A percentile compares a stretch with the other conserved stretches of the same genome.
These are phyloP conservation scores for Phyllachora maydis DNA, from an alignment of 2,329 filamentous ascomycete genomes.

Conservation along the genomic window DNA sequence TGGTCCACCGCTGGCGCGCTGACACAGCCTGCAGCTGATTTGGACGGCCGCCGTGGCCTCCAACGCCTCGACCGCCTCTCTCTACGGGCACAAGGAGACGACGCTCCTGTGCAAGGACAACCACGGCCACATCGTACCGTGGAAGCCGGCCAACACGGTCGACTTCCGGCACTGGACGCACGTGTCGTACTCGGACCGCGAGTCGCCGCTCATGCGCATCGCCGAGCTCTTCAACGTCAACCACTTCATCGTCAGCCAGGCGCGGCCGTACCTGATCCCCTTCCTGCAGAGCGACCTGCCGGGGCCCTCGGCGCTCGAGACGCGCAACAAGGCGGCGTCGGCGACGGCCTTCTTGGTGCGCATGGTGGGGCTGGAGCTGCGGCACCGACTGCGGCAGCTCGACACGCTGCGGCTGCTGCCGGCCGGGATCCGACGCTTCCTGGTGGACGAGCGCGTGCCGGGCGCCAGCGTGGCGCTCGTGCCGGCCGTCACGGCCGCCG, in stretches of 20 bases:
- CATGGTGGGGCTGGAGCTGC: constrained; percentile 54
- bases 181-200: constrained; percentile 42
- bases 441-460: constrained; percentile 67
- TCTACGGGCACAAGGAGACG: constrained; percentile 42
- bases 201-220: constrained; percentile 45
- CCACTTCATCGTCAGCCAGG: constrained; percentile 88
- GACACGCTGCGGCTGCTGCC: constrained; percentile 60
- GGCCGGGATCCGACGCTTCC: constrained; percentile 45
- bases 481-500: constrained; percentile 50
- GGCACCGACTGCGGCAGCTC: constrained; percentile 63
- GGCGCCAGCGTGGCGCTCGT: constrained; percentile 65
- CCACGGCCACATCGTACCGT: constrained; percentile 50
- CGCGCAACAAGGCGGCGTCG: constrained; percentile 34
- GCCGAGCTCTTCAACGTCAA: constrained; percentile 81
- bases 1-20: not conserved
- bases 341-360: constrained; percentile 38
- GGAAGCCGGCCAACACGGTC: constrained; percentile 40
- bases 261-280: constrained; percentile 72
- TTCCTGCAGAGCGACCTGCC: constrained; percentile 69
- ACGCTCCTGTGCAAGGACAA: constrained; percentile 61
- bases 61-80: constrained; percentile 42
- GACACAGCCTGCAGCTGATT: constrained; percentile 34
- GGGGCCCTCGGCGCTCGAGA: constrained; percentile 42
- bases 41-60: constrained; percentile 64
- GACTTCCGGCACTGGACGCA: constrained; percentile 50